Conservation (phyloP, 805 yeast species). For the Sugiyamaella mastotermitis region DNA sequence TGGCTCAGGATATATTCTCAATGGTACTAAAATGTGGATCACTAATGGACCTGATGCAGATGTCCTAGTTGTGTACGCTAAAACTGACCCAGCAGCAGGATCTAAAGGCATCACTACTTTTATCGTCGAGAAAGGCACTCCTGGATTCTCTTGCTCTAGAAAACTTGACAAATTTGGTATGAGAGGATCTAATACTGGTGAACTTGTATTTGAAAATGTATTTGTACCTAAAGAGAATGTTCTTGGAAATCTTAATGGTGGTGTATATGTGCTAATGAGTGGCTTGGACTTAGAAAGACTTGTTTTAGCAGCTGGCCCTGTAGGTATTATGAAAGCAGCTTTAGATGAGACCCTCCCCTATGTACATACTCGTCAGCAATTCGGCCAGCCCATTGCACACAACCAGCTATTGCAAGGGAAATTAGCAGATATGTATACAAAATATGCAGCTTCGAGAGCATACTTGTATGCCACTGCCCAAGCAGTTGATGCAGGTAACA, state of each 20-base stretch:
- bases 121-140: slow-evolving; percentile 26
- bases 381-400: slow-evolving; percentile 29
- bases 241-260: slow-evolving; percentile 26
- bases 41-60: slow-evolving; percentile 32
- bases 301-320: slow-evolving; percentile 29
- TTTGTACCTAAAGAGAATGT: slow-evolving; percentile 28
- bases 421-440: slow-evolving; percentile 31
- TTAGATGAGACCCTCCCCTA: slow-evolving; percentile 29
- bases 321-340: slow-evolving; percentile 29
- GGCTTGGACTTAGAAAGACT: slow-evolving; percentile 29
- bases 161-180: slow-evolving; percentile 31
- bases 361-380: slow-evolving; percentile 28
- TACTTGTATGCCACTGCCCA: slow-evolving; percentile 25
- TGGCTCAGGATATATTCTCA: slow-evolving; percentile 25
- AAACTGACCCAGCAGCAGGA: slow-evolving; percentile 28
- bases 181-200: slow-evolving; percentile 32
- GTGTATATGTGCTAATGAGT: slow-evolving; percentile 29
- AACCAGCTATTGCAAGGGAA: slow-evolving; percentile 30
- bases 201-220: slow-evolving; percentile 28
- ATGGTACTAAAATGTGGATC: slow-evolving; percentile 31
- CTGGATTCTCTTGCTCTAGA: slow-evolving; percentile 26
- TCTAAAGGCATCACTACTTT: slow-evolving; percentile 29
- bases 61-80: slow-evolving; percentile 28
- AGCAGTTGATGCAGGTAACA: slow-evolving; percentile 22
- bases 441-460: slow-evolving; percentile 28